Evolutionary conservation across 176 grass and related monocot species (phyloP), one percentile per base, ranked within the genome.

Genomic region (Phoenix roebelenii): DNA sequence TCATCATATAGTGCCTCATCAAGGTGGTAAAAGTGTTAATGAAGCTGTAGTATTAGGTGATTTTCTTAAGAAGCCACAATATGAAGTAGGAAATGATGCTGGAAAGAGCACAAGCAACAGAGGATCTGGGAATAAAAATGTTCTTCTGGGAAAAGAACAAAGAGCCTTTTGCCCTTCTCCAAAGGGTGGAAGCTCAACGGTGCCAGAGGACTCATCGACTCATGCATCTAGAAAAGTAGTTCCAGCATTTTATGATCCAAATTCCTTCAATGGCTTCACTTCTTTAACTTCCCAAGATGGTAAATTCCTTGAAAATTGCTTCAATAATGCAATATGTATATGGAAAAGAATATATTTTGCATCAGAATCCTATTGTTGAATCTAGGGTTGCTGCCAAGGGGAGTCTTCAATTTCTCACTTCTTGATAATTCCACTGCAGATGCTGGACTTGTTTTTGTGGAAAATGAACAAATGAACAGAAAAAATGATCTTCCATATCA

Each of bases 401-500:
- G 29, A 48, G 15, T 12, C 1, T 14, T 61, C 54, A 30, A 66
- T 15, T 66, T 66, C n/a, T 51, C 62, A 66, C 25, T 66, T 64
- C 23, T 55, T 44, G 35, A 16, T 54, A 7, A 44, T 51, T 54
- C 15, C 23, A 61, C 58, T 54, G 70, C 25, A 10, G 15, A 62
- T 55, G 51, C 4, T 9, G 39, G 51, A 63, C 17, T 59, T n/a
- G 15, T 14, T 57, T 60, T 18, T 35, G 0, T 53, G 18, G 54
- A 64, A 15, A 66, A 67, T 15, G 69, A 67, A 12, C 49, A 60
- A 7, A 74, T 12, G 69, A 62, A 61, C 58, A 72, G 18, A 49
- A 71, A 58, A 20, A 51, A 61, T 29, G 64, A 76, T 39, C 2
- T 51, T 55, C 54, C 82, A n/a, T 60, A 54, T 67, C 59, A 44